Conservation (phyloP, 2,329 filamentous ascomycete genomes). For the Sphaerulina vaccinii region DNA sequence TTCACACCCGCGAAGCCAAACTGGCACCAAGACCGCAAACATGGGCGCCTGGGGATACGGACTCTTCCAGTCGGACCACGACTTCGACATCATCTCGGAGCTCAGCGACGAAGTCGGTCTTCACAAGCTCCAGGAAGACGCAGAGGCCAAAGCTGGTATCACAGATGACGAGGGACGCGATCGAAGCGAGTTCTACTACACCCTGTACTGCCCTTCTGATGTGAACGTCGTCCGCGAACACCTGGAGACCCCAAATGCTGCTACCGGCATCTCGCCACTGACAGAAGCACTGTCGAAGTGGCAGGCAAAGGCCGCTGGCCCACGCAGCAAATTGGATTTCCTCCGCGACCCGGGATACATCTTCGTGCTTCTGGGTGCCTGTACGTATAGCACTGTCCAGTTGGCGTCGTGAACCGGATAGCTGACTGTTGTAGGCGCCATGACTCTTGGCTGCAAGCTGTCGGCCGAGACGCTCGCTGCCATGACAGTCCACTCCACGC, state of each 20-base stretch:
- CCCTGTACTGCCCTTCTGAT: background rate
- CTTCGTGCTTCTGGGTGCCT: conserved; percentile 5
- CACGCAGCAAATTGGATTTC: background rate
- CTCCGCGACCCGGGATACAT: background rate
- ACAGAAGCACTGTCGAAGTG: background rate
- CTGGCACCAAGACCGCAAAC: background rate
- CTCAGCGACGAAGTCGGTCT: background rate
- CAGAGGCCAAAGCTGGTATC: background rate
- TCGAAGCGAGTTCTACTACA: background rate
- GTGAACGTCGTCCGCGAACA: background rate
- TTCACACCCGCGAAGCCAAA: too few species aligned
- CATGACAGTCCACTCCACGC: background rate
- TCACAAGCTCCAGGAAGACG: background rate
- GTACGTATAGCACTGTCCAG: too few species aligned
- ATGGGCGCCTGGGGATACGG: conserved; percentile 22
- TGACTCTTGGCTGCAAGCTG: conserved; percentile 8
- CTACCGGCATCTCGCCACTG: conserved; percentile 1
- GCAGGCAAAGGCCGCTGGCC: background rate
- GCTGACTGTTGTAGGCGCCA: background rate
- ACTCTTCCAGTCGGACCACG: conserved; percentile 23
- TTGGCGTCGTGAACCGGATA: too few species aligned
- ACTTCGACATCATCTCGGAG: conserved; percentile 6
- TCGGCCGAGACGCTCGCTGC: background rate
- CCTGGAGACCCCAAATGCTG: conserved; percentile 2
- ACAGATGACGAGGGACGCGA: background rate